A percentile compares a stretch with the other conserved stretches of the same genome.
Evolutionary conservation across 2,329 filamentous ascomycete species (phyloP).

Genomic region (Chaetomium globosum): DNA sequence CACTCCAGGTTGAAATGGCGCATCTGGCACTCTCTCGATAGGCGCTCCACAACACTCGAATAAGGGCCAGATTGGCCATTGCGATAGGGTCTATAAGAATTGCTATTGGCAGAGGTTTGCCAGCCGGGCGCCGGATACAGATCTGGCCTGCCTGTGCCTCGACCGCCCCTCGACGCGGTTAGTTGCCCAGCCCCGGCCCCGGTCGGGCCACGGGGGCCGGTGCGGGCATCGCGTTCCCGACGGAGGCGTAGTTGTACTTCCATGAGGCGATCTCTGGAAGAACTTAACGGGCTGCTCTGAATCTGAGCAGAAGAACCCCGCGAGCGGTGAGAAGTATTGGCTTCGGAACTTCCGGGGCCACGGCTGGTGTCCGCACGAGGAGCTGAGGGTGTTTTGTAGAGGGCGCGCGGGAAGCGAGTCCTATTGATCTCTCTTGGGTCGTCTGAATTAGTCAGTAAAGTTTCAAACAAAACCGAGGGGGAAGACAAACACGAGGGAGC

Average conservation of each 20-base stretch:
- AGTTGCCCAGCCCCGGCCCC: not conserved
- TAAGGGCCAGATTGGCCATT: too few species aligned
- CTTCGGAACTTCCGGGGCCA: not conserved
- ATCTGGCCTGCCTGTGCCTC: not conserved
- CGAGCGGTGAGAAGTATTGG: not conserved
- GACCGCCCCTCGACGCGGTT: not conserved
- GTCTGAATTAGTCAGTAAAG: not conserved
- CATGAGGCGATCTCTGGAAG: not conserved
- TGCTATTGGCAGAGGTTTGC: not conserved
- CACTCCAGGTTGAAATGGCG: constrained; percentile 34
- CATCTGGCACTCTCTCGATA: constrained; percentile 32
- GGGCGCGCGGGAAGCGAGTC: constrained; percentile 11
- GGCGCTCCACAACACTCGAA: not conserved
- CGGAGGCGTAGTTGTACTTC: not conserved
- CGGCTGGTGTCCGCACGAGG: not conserved
- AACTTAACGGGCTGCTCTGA: not conserved
- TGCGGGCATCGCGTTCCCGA: not conserved
- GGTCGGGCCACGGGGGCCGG: too few species aligned
- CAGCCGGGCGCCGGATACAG: not conserved
- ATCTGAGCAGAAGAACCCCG: not conserved
- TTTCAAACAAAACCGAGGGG: too few species aligned
- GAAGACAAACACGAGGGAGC: not conserved
- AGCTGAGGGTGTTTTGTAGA: not conserved
- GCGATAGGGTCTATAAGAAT: not conserved
- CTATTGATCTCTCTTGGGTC: not conserved